Evolutionary conservation across 225 moss, liverwort and hornwort species (phyloP), one percentile per base, ranked within the genome.

Genomic region (Neckera pumila): DNA sequence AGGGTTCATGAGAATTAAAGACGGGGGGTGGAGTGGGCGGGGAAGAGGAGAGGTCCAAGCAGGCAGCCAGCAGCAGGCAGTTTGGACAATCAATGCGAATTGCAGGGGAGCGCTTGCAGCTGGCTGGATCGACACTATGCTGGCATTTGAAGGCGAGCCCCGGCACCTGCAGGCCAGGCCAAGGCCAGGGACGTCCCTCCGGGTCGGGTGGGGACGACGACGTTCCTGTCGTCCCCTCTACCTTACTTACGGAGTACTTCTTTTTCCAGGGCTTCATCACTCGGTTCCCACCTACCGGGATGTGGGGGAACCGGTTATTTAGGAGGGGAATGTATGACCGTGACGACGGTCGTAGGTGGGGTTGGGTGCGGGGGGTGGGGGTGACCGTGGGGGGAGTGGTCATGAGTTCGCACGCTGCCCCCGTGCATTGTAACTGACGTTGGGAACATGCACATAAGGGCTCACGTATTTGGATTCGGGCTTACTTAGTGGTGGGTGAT

Each of bases 1-100:
- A 77, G 78, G 17, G 89, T 85, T 87, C 89, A 82, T 88, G 91
- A 88, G 58, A 92, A 90, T 79, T 90, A 63, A 82, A 86, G 62
- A 11, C 34, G 38, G 75, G n/a, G n/a, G 31, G 76, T 82, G 27
- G 58, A 40, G 36, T 63, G 66, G 65, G 47, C 64, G 51, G 65
- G 66, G 83, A 66, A 14, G 14, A 1, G 53, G 66, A 16, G 36
- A 60, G 53, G 27, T 38, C 28, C 38, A 83, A 75, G 53, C 47
- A 47, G 33, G 49, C 30, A 17, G 45, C 63, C 31, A 21, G 31
- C 30, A 63, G 80, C 61, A 74, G 88, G 78, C 69, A 76, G 86
- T 76, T 86, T 51, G 80, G 26, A 51, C 79, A 72, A 66, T 89
- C 65, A 89, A 89, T 89, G 84, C 84, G 61, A 63, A 86, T 66